Evolutionary conservation across 2,329 filamentous ascomycete genomes (phyloP), one percentile per base, ranked within the genome.

Genomic region (Rachicladosporium sp.): DNA sequence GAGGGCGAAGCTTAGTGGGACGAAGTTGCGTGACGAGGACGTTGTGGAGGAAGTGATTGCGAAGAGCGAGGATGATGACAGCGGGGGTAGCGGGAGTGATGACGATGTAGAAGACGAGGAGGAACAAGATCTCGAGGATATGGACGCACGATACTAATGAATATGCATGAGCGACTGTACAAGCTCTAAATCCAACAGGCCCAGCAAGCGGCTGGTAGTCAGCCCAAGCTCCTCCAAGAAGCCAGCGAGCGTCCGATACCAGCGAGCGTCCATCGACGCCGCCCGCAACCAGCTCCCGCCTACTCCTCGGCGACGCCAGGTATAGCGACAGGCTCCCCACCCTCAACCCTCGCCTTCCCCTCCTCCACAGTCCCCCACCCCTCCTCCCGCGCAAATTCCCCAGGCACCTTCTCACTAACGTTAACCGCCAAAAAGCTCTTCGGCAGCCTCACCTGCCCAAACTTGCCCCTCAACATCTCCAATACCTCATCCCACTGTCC

Each of bases 401-500:
- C 60, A 5, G 64, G 63, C 4, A 65, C 57, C 45, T 68, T 67
- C 51, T 70, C 67, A 21, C 59, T 63, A 35, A 71, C 50, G 46
- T 71, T 69, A 36, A 71, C 65, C 6, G 68, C 67, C 33, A 67
- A 62, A 46, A 71, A 71, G 10, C 62, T 65, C 51, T 67, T 70
- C 13, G 68, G 68, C 12, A 71, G 52, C 50, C 69, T 70, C 35
- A 71, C 68, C 29, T 87, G 87, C 56, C 94, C 84, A 57, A 98
- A 96, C 55, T 94, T 96, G 37, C 84, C 89, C 49, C 88, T 78
- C 47, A 98, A 67, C 2, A 88, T 96, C 64, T 94, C 88, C 50
- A 98, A 84, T 10, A 98, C 84, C 53, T 89, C 77, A 63, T 93
- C 89, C 89, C 91, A 98, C 60, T 98, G 85, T 30, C 79, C 78